Base-by-base conservation (phyloP, 108 stramenopile genomes). In the Ochromonas danica region DNA sequence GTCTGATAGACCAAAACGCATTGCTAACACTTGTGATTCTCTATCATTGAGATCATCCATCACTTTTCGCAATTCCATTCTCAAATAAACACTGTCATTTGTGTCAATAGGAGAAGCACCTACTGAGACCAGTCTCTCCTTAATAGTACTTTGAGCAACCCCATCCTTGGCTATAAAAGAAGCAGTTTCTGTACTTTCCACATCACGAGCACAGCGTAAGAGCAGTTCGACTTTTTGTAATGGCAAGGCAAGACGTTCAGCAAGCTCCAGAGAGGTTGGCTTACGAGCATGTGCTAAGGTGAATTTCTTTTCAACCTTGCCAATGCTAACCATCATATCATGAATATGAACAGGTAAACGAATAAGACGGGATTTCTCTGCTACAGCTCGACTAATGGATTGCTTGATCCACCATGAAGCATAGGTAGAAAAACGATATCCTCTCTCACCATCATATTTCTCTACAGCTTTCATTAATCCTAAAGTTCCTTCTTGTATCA, bases 381-480 rank as follows among this genome's bases (percentile, higher is more conserved):
- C 94, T 83, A 95, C 92, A 42, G 95, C 95, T 71, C 95, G 87
- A 91, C 92, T 91, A 63, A 97, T 91, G 62, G 91, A 85, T 87
- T 96, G 96, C 83, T 93, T 93, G 79, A 98, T 94, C 97, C 97
- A 98, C 94, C 93, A 98, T 25, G 94, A 92, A 36, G 95, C 95
- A 80, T 98, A 98, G n/a, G 97, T 96, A 62, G 91, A 92, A 84
- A 98, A 96, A 35, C 91, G 91, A 80, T 95, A 96, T 40, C 95
- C 95, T 17, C 87, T 78, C 77, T 91, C 91, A 3, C 95, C 95
- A 81, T 98, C 95, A 82, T 94, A 98, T 85, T 94, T 95, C 79
- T 96, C 97, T 30, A 92, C 93, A 0, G 97, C 96, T 43, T 92
- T 85, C 31, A 94, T 91, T 28, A 96, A 82, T 17, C 97, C 97